These are phyloP conservation scores for Teratosphaeria zuluensis DNA, from an alignment of 2,329 filamentous ascomycete species.

Conservation along the genomic window DNA sequence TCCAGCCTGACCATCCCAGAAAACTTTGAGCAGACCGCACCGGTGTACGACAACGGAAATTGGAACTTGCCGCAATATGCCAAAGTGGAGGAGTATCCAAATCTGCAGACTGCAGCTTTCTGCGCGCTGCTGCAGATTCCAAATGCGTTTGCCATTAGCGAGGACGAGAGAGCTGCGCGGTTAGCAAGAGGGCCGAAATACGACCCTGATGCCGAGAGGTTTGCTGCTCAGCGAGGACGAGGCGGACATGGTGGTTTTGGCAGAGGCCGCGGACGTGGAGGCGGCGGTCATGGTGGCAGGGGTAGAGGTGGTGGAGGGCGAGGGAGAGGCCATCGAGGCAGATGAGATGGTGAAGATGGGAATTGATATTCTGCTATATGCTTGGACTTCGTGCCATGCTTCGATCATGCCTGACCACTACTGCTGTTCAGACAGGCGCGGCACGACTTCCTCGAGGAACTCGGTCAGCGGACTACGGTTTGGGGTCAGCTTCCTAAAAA, in stretches of 20 bases:
- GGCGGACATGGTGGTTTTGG: slow-evolving; percentile 8
- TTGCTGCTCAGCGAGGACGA: neutral
- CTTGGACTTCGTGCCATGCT: neutral
- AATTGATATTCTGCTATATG: neutral
- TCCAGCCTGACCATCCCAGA: slow-evolving; percentile 56
- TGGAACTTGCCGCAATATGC: slow-evolving; percentile 19
- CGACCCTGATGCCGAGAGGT: slow-evolving; percentile 15
- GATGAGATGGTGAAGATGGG: slow-evolving; percentile 2
- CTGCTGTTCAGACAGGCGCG: neutral
- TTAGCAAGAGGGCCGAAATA: slow-evolving; percentile 49
- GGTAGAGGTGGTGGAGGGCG: slow-evolving; percentile 16
- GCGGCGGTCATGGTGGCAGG: slow-evolving; percentile 8
- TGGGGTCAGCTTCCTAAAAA: neutral
- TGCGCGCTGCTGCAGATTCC: slow-evolving; percentile 67
- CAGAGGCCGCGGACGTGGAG: slow-evolving; percentile 14
- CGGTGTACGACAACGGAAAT: slow-evolving; percentile 47
- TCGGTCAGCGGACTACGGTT: too few species aligned
- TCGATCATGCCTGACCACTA: neutral
- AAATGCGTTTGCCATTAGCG: slow-evolving; percentile 65
- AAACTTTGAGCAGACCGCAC: slow-evolving; percentile 70
- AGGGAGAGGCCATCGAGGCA: slow-evolving; percentile 10
- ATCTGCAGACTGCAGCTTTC: slow-evolving; percentile 74
- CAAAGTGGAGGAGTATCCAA: slow-evolving; percentile 60
- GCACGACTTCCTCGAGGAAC: too few species aligned
- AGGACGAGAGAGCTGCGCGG: slow-evolving; percentile 57